phyloP scores from a whole-genome alignment of 2,329 filamentous ascomycete species.

The Coccinonectria pachysandricola region DNA sequence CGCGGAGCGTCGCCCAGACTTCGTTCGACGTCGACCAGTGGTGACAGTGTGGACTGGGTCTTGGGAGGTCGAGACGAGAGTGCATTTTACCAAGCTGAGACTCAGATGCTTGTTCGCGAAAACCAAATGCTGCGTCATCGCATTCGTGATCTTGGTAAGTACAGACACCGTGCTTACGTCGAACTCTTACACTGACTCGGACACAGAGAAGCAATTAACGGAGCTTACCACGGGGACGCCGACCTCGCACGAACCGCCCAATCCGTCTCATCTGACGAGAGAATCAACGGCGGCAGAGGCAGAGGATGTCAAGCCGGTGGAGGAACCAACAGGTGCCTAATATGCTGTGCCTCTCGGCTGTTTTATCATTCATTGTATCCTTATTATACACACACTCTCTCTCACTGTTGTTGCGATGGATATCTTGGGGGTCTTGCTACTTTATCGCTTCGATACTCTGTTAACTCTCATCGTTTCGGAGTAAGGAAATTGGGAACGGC shows the following conservation, averaged over 20 bases:
- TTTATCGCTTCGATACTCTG: too few species aligned
- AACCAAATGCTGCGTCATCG: conserved; percentile 74
- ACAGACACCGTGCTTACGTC: too few species aligned
- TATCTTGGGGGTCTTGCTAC: too few species aligned
- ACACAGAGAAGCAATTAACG: conserved; percentile 40
- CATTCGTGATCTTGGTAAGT: conserved; percentile 60
- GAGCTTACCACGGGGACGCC: conserved; percentile 27
- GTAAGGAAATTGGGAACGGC: too few species aligned
- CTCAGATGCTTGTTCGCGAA: conserved; percentile 65
- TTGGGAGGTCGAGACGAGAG: conserved; percentile 62
- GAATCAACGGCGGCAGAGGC: conserved; percentile 34
- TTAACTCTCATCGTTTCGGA: too few species aligned
- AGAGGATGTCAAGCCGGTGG: conserved; percentile 8
- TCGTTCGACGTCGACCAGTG: conserved; percentile 47
- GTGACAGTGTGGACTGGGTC: conserved; percentile 49
- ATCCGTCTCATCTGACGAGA: conserved; percentile 37
- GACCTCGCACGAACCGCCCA: conserved; percentile 33
- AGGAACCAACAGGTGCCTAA: conserved; percentile 10
- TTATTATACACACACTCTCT: too few species aligned
- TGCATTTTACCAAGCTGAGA: conserved; percentile 74
- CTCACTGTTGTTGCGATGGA: too few species aligned
- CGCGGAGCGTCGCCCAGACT: conserved; percentile 46
- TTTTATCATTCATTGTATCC: too few species aligned
- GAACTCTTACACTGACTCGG: background rate
- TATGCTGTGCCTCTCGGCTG: background rate